Base-by-base conservation (phyloP, 2,329 filamentous ascomycete genomes). In the Pyrenophora teres region DNA sequence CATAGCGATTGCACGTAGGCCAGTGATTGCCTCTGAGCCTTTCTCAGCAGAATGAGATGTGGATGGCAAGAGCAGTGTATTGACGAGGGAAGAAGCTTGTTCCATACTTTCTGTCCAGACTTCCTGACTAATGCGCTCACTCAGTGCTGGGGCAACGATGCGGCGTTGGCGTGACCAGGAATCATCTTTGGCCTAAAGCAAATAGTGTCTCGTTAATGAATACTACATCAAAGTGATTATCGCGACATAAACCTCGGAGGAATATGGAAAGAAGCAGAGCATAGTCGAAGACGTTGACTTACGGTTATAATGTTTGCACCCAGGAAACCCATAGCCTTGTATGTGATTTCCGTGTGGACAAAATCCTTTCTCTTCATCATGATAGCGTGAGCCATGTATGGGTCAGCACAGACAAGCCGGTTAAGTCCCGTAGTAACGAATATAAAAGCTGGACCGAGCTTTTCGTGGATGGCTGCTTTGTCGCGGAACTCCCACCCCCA, bases 401-500 rank as follows among this genome's bases (percentile, higher is more conserved):
- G 50, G 37, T 53, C 46, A 3, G 50, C 50, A 36, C 45, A 44
- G 25, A 49, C 18, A 18, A 53, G 35, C 15, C 40, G 40, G 8
- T 53, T 53, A 4, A 36, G 31, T 25, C 46, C 53, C 5, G 63
- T 62, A 13, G 50, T 52, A n/a, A 54, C 62, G 15, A 62, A 16
- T 3, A 60, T 27, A 19, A 65, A 62, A 2, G 40, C 54, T n/a
- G 50, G 47, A 5, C 60, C 62, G 13, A 56, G 38, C 18, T 54
- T 46, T 8, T 49, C 39, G 16, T 64, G 57, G 5, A 55, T 12
- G 4, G 25, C 35, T 10, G 18, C 38, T 38, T 53, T 47, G 12
- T 58, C 45, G 16, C 52, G 48, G 30, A 51, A 56, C 19, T 63
- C 53, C 56, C 62, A 62, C 9, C 61, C 60, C 43, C 44, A 52